phyloP scores from a whole-genome alignment of 2,329 filamentous ascomycete species.

The Ophiostoma tasmaniense region DNA sequence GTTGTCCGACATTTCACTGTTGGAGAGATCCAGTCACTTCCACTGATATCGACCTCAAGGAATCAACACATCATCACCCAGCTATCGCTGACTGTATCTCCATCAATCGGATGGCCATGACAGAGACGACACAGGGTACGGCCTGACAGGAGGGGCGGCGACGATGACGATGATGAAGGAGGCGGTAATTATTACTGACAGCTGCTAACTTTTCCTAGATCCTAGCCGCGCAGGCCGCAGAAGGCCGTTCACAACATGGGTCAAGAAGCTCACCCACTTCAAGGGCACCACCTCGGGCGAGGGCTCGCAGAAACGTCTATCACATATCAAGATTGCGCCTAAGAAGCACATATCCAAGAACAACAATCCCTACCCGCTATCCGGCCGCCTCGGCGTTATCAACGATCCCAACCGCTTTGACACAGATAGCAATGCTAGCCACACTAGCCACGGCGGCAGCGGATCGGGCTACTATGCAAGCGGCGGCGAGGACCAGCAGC shows the following conservation, averaged over 20 bases:
- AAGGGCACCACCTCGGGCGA: slow-evolving; percentile 58
- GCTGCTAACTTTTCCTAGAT: slow-evolving; percentile 39
- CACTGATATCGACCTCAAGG: background rate
- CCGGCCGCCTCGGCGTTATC: slow-evolving; percentile 44
- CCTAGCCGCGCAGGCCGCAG: slow-evolving; percentile 56
- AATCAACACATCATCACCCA: background rate
- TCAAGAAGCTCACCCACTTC: slow-evolving; percentile 86
- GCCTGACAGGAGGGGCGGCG: background rate
- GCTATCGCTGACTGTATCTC: background rate
- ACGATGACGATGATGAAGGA: background rate
- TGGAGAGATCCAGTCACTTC: background rate
- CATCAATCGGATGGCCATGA: slow-evolving; percentile 24
- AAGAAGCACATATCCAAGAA: slow-evolving; percentile 58
- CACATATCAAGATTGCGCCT: slow-evolving; percentile 32
- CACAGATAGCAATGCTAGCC: background rate
- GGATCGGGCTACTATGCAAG: background rate
- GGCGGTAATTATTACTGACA: background rate
- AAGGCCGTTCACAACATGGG: slow-evolving; percentile 83
- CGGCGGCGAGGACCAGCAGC: slow-evolving; percentile 28
- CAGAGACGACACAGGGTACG: slow-evolving; percentile 26
- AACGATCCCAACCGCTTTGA: slow-evolving; percentile 14
- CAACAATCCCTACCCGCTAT: slow-evolving; percentile 90
- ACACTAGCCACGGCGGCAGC: background rate
- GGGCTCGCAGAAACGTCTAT: slow-evolving; percentile 37
- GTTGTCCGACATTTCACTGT: background rate